phyloP scores from a whole-genome alignment of 176 grass and related monocot genomes.

The Avena eriantha region DNA sequence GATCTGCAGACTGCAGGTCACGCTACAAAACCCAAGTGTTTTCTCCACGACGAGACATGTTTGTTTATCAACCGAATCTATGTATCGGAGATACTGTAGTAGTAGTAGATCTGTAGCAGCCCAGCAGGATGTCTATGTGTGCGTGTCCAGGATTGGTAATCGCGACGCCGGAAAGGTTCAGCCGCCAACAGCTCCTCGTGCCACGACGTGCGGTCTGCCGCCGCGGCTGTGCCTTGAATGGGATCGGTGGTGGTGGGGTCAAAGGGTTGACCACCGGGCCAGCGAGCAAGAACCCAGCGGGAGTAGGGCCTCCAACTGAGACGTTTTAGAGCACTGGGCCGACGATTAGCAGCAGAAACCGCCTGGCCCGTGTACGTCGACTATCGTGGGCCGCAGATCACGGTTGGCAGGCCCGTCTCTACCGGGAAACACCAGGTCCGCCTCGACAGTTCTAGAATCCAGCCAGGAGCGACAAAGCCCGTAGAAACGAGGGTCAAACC shows the following conservation, averaged over 20 bases:
- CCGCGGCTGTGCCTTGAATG: neutral
- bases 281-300: neutral
- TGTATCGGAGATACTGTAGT: too few relatives aligned
- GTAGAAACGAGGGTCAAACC: conserved; percentile 4
- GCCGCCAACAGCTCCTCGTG: neutral
- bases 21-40: neutral
- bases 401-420: too few relatives aligned
- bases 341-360: too few relatives aligned
- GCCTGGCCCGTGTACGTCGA: too few relatives aligned
- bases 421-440: neutral
- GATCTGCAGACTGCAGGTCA: neutral
- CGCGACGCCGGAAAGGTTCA: neutral
- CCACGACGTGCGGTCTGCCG: neutral
- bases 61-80: too few relatives aligned
- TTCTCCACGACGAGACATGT: neutral
- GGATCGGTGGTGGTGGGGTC: neutral
- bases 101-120: too few relatives aligned
- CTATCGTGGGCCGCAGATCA: too few relatives aligned
- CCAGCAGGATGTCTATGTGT: neutral
- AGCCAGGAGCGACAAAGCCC: neutral
- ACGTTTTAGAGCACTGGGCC: too few relatives aligned
- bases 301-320: neutral
- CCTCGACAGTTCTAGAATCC: conserved; percentile 9
- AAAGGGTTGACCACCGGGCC: neutral
- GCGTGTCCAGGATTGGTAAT: neutral